These are phyloP conservation scores for Neopestalotiopsis sp. DNA, from an alignment of 2,329 filamentous ascomycete genomes.

Conservation along the genomic window DNA sequence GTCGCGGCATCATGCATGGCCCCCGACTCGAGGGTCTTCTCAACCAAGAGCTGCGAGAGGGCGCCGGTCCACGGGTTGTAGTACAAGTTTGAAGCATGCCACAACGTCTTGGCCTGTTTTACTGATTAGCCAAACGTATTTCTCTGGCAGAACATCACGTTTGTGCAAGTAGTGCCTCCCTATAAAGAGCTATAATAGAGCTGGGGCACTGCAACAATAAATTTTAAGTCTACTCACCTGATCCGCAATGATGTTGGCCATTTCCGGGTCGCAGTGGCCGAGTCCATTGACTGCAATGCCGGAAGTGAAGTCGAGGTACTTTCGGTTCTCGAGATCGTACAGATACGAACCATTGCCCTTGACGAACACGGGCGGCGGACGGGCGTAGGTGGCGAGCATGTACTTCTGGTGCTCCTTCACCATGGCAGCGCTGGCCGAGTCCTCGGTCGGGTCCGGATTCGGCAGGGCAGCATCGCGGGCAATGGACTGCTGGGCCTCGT, in stretches of 20 bases:
- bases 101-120: conserved; percentile 69
- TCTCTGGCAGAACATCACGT: not conserved
- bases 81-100: conserved; percentile 96
- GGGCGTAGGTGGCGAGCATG: conserved; percentile 96
- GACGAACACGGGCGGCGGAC: conserved; percentile 87
- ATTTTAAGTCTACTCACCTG: conserved; percentile 57
- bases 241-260: conserved; percentile 75
- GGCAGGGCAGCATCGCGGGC: conserved; percentile 33
- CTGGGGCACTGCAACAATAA: too few relatives aligned
- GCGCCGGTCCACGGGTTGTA: conserved; percentile 95
- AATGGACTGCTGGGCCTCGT: conserved; percentile 29
- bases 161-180: too few relatives aligned
- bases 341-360: conserved; percentile 86
- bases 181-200: too few relatives aligned
- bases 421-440: conserved; percentile 65
- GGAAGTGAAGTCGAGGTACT: conserved; percentile 92
- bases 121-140: conserved; percentile 8
- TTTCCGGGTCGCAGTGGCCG: conserved; percentile 85
- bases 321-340: conserved; percentile 87
- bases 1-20: conserved; percentile 80
- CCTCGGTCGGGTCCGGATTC: conserved; percentile 36
- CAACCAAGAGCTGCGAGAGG: conserved; percentile 82
- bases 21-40: conserved; percentile 78
- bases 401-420: conserved; percentile 79
- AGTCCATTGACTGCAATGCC: conserved; percentile 95